Base-by-base conservation (phyloP, 1,284 basidiomycete genomes). In the Xanthoconium separans region DNA sequence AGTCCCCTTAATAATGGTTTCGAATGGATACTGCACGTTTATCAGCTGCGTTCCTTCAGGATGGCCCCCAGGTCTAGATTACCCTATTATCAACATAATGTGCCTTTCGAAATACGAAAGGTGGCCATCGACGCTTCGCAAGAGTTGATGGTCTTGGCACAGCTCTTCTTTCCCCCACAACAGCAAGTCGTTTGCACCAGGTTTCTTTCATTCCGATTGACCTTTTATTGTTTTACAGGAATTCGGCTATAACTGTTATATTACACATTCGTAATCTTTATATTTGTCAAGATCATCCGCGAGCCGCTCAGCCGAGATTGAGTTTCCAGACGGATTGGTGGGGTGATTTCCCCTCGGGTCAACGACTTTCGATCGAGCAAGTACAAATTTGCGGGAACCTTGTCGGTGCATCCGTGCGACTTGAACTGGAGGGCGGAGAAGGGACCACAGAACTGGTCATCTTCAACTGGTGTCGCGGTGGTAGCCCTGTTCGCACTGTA, bases 21-120 rank as follows among this genome's bases (percentile, higher is more conserved):
- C 42, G 60, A 70, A 54, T 69, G 70, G 69, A 72, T 75, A 30
- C 66, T 84, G 47, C 76, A 80, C 48, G 68, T 84, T 54, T 71
- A 75, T 52, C 79, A 83, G 56, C 71, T 84, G 37, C 82, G 81
- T 31, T 81, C 82, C 43, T 77, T 71, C 61, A 75, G 81, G 50
- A 77, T 73, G 47, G 72, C 71, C 27, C 75, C 74, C 44, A 75
- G 76, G 46, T 65, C 76, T 50, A 71, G 73, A 48, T 75, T 81
- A 48, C 76, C 75, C 44, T 80, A 78, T 61, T 64, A 80, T 56
- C 75, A 75, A 55, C 80, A 77, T 62, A 77, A 76, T 43, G 71
- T 73, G 34, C 73, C 73, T 57, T 69, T 70, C 70, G 70, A 73
- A 50, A 73, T 81, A 53, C 77, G 81, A 58, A 73, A 73, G 58